Evolutionary conservation across 352 stramenopile species (phyloP).

Genomic region (Bremia lactucae): DNA sequence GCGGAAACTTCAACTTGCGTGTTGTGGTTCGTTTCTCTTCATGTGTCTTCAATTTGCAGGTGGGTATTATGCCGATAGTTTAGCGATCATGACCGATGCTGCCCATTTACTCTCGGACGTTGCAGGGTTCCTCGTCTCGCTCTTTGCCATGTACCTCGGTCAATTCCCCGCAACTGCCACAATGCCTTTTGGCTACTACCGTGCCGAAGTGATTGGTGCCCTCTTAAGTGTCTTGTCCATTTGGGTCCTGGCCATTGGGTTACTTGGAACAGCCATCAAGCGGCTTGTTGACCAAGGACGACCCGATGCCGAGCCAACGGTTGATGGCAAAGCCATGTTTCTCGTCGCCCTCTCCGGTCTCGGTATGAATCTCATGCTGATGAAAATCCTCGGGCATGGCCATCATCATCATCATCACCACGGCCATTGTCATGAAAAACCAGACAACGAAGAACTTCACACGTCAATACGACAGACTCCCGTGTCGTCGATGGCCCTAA

Average conservation of each 20-base stretch:
- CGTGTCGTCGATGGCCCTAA: conserved; percentile 69
- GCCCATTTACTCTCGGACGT: conserved; percentile 75
- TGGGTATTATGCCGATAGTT: conserved; percentile 87
- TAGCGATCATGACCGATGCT: conserved; percentile 92
- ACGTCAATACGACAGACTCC: too few species aligned
- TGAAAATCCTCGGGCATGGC: conserved; percentile 83
- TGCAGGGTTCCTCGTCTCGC: conserved; percentile 65
- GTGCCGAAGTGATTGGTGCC: conserved; percentile 93
- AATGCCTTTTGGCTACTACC: conserved; percentile 93
- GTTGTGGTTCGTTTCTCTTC: conserved; percentile 86
- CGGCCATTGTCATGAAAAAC: conserved; percentile 34
- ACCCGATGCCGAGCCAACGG: conserved; percentile 21
- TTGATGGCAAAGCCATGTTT: conserved; percentile 90
- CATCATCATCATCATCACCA: conserved; percentile 42
- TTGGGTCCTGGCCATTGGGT: conserved; percentile 86
- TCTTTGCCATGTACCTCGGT: conserved; percentile 72
- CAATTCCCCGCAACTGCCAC: conserved; percentile 36
- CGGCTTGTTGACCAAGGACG: conserved; percentile 49
- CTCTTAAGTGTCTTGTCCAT: conserved; percentile 91
- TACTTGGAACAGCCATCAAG: conserved; percentile 87
- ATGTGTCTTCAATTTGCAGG: conserved; percentile 93
- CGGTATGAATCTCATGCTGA: conserved; percentile 91
- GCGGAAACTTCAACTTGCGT: conserved; percentile 63
- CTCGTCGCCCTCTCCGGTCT: conserved; percentile 89
- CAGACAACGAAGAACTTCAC: too few species aligned